These are phyloP conservation scores for Paxillus ammoniavirescens DNA, from an alignment of 768 basidiomycete genomes.

Conservation along the genomic window DNA sequence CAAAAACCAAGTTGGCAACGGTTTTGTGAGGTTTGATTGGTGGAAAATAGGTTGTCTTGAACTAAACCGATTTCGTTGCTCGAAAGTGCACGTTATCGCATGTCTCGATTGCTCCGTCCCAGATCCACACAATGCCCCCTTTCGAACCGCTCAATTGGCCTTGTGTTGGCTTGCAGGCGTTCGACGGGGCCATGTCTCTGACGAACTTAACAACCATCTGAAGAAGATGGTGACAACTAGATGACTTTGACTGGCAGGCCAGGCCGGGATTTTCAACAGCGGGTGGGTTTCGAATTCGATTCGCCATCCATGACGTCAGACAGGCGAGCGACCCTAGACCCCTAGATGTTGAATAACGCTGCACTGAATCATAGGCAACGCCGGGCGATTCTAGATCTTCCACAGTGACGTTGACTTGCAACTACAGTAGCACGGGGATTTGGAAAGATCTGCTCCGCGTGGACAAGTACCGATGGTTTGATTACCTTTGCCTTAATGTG, in stretches of 20 bases:
- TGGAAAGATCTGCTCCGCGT: conserved; percentile 20
- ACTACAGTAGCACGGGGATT: conserved; percentile 6
- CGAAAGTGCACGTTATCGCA: too few species aligned
- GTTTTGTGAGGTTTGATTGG: too few species aligned
- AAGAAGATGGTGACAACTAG: conserved; percentile 16
- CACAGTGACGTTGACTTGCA: too few species aligned
- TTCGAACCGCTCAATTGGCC: not conserved
- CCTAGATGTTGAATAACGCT: conserved; percentile 18
- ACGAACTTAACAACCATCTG: conserved; percentile 28
- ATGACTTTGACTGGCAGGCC: conserved; percentile 12
- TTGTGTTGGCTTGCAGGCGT: conserved; percentile 14
- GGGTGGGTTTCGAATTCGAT: conserved; percentile 7
- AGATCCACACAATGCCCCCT: too few species aligned
- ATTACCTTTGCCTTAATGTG: not conserved
- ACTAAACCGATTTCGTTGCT: too few species aligned
- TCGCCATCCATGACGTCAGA: conserved; percentile 12
- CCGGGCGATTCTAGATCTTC: conserved; percentile 3
- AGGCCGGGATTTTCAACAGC: conserved; percentile 27
- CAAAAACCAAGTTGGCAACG: too few species aligned
- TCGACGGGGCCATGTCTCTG: conserved; percentile 10
- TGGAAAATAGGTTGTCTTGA: too few species aligned
- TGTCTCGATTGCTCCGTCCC: too few species aligned
- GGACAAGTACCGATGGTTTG: conserved; percentile 16
- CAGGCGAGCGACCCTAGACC: conserved; percentile 20
- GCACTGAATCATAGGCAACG: conserved; percentile 19